A percentile compares a stretch with the other conserved stretches of the same genome.
These are phyloP conservation scores for Eurotiales sp. DNA, from an alignment of 2,329 filamentous ascomycete species.

Conservation along the genomic window DNA sequence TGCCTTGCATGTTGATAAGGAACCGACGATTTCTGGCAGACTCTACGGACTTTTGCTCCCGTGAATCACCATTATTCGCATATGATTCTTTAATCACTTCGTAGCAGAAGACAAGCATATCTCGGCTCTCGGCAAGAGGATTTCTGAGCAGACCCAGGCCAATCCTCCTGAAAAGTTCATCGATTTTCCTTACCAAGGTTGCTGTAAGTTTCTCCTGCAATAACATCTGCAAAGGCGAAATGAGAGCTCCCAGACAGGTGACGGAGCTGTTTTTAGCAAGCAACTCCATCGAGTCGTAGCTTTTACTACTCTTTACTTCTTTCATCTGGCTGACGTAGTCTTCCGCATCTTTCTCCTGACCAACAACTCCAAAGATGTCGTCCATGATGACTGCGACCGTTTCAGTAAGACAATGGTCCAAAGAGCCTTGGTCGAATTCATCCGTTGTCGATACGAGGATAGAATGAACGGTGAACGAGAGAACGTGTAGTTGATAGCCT, in stretches of 20 bases:
- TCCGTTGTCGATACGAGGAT: constrained; percentile 75
- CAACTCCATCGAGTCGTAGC: constrained; percentile 94
- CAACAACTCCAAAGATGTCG: constrained; percentile 88
- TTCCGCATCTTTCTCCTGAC: constrained; percentile 95
- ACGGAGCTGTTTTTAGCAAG: constrained; percentile 80
- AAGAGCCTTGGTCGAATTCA: constrained; percentile 70
- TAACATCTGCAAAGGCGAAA: constrained; percentile 73
- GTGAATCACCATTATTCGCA: constrained; percentile 42
- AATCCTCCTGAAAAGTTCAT: constrained; percentile 80
- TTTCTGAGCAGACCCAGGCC: constrained; percentile 81
- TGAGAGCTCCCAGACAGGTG: constrained; percentile 66
- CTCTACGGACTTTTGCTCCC: not conserved
- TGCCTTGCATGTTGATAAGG: constrained; percentile 70
- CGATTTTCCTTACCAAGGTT: constrained; percentile 81
- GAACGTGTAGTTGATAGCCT: constrained; percentile 89
- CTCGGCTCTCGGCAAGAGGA: constrained; percentile 68
- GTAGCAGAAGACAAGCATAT: constrained; percentile 91
- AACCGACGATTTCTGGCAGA: constrained; percentile 53
- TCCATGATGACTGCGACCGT: constrained; percentile 90
- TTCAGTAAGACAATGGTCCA: constrained; percentile 79
- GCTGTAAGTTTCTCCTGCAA: constrained; percentile 80
- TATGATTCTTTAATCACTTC: constrained; percentile 89
- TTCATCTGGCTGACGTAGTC: constrained; percentile 95
- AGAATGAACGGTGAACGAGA: constrained; percentile 92
- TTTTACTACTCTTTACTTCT: constrained; percentile 97